Evolutionary conservation across 495 filamentous ascomycete species (phyloP).

Genomic region (Acidiella bohemica): DNA sequence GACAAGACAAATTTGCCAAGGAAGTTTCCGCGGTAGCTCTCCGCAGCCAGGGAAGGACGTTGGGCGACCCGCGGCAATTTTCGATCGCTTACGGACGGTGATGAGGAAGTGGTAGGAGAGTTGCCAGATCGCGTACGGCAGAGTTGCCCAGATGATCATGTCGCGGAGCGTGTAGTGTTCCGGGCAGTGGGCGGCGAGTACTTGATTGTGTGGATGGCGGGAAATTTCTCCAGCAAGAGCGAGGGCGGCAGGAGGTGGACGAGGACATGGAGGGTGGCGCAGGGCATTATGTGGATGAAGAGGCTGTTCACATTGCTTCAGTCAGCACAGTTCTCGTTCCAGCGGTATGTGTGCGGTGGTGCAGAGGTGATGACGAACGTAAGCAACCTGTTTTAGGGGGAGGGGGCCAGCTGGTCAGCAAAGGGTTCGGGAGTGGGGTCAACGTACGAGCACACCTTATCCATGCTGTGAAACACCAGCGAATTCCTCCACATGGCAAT

Average conservation of each 20-base stretch:
- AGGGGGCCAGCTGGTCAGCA: slow-evolving; percentile 1
- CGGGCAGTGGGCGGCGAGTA: slow-evolving; percentile 50
- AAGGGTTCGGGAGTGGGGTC: not conserved
- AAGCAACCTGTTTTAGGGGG: too few species aligned
- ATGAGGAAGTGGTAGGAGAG: slow-evolving; percentile 83
- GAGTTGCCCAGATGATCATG: slow-evolving; percentile 88
- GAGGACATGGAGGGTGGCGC: slow-evolving; percentile 78
- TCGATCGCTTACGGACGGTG: slow-evolving; percentile 76
- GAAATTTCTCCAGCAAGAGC: slow-evolving; percentile 58
- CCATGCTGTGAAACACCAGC: slow-evolving; percentile 91
- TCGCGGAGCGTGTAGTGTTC: slow-evolving; percentile 64
- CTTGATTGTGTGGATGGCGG: slow-evolving; percentile 73
- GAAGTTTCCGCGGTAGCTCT: slow-evolving; percentile 76
- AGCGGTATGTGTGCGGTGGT: slow-evolving; percentile 9
- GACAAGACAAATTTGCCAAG: slow-evolving; percentile 73
- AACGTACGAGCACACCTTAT: slow-evolving; percentile 73
- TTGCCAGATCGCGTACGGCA: slow-evolving; percentile 90
- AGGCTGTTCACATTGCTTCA: too few species aligned
- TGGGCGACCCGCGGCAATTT: slow-evolving; percentile 89
- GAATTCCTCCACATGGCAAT: slow-evolving; percentile 99
- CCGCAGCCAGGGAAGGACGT: slow-evolving; percentile 94
- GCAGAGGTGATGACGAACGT: not conserved
- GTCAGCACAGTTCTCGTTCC: too few species aligned
- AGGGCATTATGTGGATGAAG: slow-evolving; percentile 99
- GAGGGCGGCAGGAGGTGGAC: slow-evolving; percentile 64